A percentile compares a stretch with the other conserved stretches of the same genome.
phyloP scores from a whole-genome alignment of 139 green algal genomes.

The Spirogloea muscicola region DNA sequence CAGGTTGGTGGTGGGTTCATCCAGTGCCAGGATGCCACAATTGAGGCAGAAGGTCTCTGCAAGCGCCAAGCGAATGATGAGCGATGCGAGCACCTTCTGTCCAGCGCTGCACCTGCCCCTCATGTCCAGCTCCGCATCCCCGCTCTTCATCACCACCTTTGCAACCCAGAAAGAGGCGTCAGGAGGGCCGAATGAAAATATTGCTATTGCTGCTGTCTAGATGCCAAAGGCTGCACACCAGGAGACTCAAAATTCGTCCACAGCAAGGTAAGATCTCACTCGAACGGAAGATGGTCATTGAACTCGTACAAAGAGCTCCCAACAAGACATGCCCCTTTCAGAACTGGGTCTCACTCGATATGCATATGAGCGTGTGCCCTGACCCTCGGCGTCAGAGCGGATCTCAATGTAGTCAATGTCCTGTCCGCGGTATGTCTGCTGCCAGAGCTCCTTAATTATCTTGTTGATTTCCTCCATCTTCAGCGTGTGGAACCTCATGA shows the following conservation, averaged over 20 bases:
- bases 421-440: slow-evolving; percentile 90
- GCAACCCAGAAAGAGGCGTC: too few relatives aligned
- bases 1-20: slow-evolving; percentile 99
- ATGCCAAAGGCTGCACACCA: too few relatives aligned
- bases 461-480: slow-evolving; percentile 98
- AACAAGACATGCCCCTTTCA: too few relatives aligned
- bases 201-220: too few relatives aligned
- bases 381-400: slow-evolving; percentile 48
- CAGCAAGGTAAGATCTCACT: too few relatives aligned
- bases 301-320: too few relatives aligned
- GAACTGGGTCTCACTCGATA: slow-evolving; percentile 77
- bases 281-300: too few relatives aligned
- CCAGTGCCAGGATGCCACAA: slow-evolving; percentile 95
- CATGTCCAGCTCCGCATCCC: slow-evolving; percentile 95
- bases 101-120: slow-evolving; percentile 90
- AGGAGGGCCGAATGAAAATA: too few relatives aligned
- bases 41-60: slow-evolving; percentile 97
- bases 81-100: slow-evolving; percentile 95
- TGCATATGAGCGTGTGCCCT: slow-evolving; percentile 76
- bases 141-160: slow-evolving; percentile 54
- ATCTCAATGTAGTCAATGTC: slow-evolving; percentile 95
- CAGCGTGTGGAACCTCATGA: slow-evolving; percentile 89
- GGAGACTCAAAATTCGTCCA: too few relatives aligned
- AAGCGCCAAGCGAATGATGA: slow-evolving; percentile 95
- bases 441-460: slow-evolving; percentile 97